Conservation (phyloP, 2,329 filamentous ascomycete genomes). For the Cryphonectria japonica region DNA sequence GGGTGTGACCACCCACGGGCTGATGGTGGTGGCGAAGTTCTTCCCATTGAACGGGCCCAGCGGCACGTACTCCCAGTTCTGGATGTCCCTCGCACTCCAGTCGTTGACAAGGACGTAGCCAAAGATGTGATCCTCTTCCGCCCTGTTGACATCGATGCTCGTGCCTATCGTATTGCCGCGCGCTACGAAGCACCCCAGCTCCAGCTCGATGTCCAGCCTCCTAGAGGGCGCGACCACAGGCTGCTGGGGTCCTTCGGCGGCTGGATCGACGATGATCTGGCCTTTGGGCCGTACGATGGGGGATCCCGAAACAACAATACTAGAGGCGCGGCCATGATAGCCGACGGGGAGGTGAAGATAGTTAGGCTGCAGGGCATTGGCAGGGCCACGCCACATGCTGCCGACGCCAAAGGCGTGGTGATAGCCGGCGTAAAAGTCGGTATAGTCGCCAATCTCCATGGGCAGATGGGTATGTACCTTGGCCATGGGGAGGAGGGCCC, state of each 20-base stretch:
- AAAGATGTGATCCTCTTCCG: constrained; percentile 70
- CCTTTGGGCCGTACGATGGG: constrained; percentile 74
- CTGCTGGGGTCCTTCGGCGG: constrained; percentile 58
- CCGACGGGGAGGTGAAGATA: constrained; percentile 81
- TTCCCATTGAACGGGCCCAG: constrained; percentile 83
- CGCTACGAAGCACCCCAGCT: constrained; percentile 76
- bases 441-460: constrained; percentile 81
- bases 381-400: constrained; percentile 71
- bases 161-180: constrained; percentile 66
- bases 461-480: constrained; percentile 71
- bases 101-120: constrained; percentile 85
- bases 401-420: constrained; percentile 75
- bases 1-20: constrained; percentile 76
- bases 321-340: constrained; percentile 79
- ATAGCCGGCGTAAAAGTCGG: constrained; percentile 81
- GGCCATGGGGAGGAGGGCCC: constrained; percentile 61
- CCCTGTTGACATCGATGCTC: constrained; percentile 64
- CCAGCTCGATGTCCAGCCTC: constrained; percentile 78
- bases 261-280: constrained; percentile 70
- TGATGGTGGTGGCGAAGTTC: constrained; percentile 80
- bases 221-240: constrained; percentile 67
- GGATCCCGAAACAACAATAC: constrained; percentile 75
- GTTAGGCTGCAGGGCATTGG: constrained; percentile 77
- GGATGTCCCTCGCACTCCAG: constrained; percentile 83
- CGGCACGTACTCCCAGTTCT: constrained; percentile 83